Evolutionary conservation across 2,329 filamentous ascomycete species (phyloP).

Genomic region (Stagonosporopsis tanaceti): DNA sequence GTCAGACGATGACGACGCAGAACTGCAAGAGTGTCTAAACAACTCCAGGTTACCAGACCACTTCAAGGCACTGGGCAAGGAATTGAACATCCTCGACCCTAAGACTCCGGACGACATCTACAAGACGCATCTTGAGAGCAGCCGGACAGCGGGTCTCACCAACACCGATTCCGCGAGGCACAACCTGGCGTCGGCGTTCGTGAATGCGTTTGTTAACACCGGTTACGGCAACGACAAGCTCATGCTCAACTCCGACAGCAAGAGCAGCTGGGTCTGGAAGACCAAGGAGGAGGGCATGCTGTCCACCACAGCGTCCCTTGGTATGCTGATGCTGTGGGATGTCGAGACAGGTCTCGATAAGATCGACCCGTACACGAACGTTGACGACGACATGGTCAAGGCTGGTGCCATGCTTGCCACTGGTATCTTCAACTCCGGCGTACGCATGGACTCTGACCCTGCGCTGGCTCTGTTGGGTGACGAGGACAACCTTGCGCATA

Average conservation of each 20-base stretch:
- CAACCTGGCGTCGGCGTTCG: slow-evolving; percentile 94
- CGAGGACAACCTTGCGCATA: slow-evolving; percentile 77
- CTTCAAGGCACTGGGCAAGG: slow-evolving; percentile 93
- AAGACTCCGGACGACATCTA: slow-evolving; percentile 99
- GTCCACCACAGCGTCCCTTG: slow-evolving; percentile 92
- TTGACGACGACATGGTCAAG: slow-evolving; percentile 81
- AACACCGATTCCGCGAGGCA: slow-evolving; percentile 95
- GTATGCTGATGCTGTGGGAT: slow-evolving; percentile 92
- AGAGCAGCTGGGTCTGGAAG: slow-evolving; percentile 98
- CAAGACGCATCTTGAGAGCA: slow-evolving; percentile 98
- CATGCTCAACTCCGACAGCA: slow-evolving; percentile 86
- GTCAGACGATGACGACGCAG: slow-evolving; percentile 74
- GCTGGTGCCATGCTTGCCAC: slow-evolving; percentile 92
- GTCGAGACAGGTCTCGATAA: slow-evolving; percentile 90
- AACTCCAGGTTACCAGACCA: slow-evolving; percentile 89
- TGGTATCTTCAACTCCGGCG: slow-evolving; percentile 94
- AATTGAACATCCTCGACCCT: slow-evolving; percentile 94
- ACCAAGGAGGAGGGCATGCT: slow-evolving; percentile 98
- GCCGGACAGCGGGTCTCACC: slow-evolving; percentile 87
- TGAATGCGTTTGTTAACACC: slow-evolving; percentile 96
- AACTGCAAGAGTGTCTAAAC: slow-evolving; percentile 82
- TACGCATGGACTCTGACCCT: slow-evolving; percentile 87
- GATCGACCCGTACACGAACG: slow-evolving; percentile 93
- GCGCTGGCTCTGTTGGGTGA: slow-evolving; percentile 87
- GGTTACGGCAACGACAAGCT: slow-evolving; percentile 96